Base-by-base conservation (phyloP, 106 monocot species). In the Apostasia ramifera region DNA sequence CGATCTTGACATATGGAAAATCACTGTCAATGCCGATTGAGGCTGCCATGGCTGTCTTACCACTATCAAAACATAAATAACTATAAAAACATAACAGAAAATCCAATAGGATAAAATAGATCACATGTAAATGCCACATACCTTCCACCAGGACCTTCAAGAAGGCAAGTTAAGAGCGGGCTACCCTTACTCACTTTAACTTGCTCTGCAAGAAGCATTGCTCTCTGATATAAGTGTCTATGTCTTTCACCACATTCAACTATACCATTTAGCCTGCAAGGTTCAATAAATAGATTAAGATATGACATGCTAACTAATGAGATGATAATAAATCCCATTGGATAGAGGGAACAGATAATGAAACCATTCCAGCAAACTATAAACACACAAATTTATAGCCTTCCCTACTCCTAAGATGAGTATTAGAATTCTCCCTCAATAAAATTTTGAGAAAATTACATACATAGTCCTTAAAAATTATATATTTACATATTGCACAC, bases 1-100 rank as follows among this genome's bases (percentile, higher is more conserved):
- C 92, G 59, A 97, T 97, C 75, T 97, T 97, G 51, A 92, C 97
- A 68, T 83, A 97, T 13, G 97, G 80, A 61, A 97, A 97, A 62
- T 97, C 89, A 78, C 97, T 97, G 60, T 97, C 83, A 68, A 97
- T 89, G 61, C 89, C 92, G 71, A 92, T 72, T 59, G 89, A 83
- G 66, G 87, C 89, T 68, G 97, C 89, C 85, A 92, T 80, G 3
- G 97, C 86, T 60, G 92, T 80, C 76, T 97, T 97, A 53, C 97
- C 97, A 90, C 97, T 97, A 78, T 42, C 49, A 88, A 77, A 5
- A 59, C 44, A 59, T 13, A 2, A 60, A 4, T 3, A 38, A 67
- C 56, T 58, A 76, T 26, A 47, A 15, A 10, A 43, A 62, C 59
- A 55, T 14, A 69, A 72, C 10, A 55, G 4, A 38, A 42, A 64